phyloP scores from a whole-genome alignment of 768 basidiomycete genomes.

The Rhodotorula paludigena region DNA sequence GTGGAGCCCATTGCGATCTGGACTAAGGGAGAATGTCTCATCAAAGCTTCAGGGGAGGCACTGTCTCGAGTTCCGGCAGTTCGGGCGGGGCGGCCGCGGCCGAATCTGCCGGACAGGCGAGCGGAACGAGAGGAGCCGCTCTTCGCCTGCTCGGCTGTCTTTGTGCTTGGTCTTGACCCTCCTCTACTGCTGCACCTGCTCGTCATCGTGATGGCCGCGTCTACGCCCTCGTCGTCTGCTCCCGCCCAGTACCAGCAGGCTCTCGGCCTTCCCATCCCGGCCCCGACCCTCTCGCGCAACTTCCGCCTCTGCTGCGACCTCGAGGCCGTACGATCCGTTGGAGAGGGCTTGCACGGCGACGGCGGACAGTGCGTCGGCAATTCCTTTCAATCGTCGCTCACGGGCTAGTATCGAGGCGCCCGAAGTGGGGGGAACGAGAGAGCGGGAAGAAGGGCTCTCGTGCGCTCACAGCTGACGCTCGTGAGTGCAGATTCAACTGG shows the following conservation, averaged over 20 bases:
- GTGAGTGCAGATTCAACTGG: slow-evolving; percentile 17
- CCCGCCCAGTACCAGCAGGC: neutral
- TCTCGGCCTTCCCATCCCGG: slow-evolving; percentile 15
- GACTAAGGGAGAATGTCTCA: too few species aligned
- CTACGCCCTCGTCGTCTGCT: neutral
- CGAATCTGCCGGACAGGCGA: too few species aligned
- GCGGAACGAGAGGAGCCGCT: too few species aligned
- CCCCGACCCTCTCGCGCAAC: neutral
- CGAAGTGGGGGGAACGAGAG: neutral
- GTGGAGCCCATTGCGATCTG: too few species aligned
- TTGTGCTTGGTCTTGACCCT: too few species aligned
- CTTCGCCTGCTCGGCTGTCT: too few species aligned
- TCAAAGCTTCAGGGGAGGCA: too few species aligned
- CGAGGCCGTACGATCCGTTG: slow-evolving; percentile 22
- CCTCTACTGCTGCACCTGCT: too few species aligned
- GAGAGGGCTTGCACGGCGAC: slow-evolving; percentile 25
- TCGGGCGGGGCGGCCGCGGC: too few species aligned
- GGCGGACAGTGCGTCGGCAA: slow-evolving; percentile 24
- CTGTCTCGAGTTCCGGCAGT: too few species aligned
- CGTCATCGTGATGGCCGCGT: too few species aligned
- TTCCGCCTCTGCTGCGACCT: slow-evolving; percentile 32
- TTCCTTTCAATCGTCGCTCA: neutral
- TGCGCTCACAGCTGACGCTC: neutral
- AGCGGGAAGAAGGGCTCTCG: neutral
- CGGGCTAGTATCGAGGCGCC: too few species aligned